Base-by-base conservation (phyloP, 2,329 filamentous ascomycete genomes). In the Akanthomyces muscarius region DNA sequence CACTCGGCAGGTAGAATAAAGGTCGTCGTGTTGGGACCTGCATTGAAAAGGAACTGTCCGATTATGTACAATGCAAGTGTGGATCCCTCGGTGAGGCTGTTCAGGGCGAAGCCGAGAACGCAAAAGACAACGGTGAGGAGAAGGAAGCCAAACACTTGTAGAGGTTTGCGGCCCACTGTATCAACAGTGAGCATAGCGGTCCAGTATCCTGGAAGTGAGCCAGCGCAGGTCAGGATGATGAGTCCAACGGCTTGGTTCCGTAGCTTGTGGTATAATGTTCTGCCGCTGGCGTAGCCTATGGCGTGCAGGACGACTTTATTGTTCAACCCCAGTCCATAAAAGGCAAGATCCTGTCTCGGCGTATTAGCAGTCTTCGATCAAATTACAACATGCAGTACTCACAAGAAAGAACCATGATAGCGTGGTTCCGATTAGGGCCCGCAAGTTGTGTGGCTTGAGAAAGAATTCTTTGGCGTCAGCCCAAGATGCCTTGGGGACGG, bases 161-260 rank as follows among this genome's bases (percentile, higher is more conserved):
- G 87, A 0, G 89, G 83, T 74, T 91, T 93, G 64, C 91, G 88
- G 11, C 91, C 91, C 18, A 93, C 68, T 1, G 84, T 91, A 73
- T 94, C 91, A 64, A 92, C 85, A 1, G 85, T 86, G 14, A 89
- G 80, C 33, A 93, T 84, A 1, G 89, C 89, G 11, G 88, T 82
- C 89, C 89, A 92, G 77, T 93, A 94, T 14, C 91, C 91, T 0
- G 90, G 90, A 5, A 94, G 85, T 16, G 89, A 87, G 44, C 90
- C 90, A 6, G 90, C 90, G 68, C 88, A 90, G 64, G 90, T 84
- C 36, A 94, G 76, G 65, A 94, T 91, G 62, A 94, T 83, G 73
- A 91, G 91, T 7, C 90, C 91, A 1, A 91, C 82, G 10, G 90
- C 89, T 62, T 86, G 87, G 72, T 90, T 90, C 73, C 86, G 85